Base-by-base conservation (phyloP, 2,329 filamentous ascomycete species). In the Fusarium penzigii region DNA sequence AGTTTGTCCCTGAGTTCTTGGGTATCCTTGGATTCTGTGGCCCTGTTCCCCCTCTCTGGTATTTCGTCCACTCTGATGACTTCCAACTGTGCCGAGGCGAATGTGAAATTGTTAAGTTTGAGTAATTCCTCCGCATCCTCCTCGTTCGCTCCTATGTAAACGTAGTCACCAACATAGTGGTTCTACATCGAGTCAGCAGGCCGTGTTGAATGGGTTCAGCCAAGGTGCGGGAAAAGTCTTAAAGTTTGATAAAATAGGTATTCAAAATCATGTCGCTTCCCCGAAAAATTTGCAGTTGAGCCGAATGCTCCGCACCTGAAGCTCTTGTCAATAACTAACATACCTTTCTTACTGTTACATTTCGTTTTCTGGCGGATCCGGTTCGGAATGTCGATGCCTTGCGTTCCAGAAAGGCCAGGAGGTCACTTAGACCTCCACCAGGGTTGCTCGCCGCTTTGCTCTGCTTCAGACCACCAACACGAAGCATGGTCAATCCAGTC, bases 281-380 rank as follows among this genome's bases (percentile, higher is more conserved):
- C 51, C 10, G 10, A 12, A 44, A 55, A 44, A 52, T 56, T 61
- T 53, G 53, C 51, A 56, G 53, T 47, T 51, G 56, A 53, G 59
- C 54, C 51, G 53, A 50, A 55, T 56, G 45, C 42, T 58, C 54
- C 48, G 55, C 58, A 68, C 67, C 68, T 64, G 63, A 62, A 65
- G 53, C 52, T 58, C 52, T 11, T 52, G 66, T 72, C 65, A 68
- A 68, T 64, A 59, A 59, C 56, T 48, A 71, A 88, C 87, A 84
- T 89, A 92, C 89, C 86, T 90, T 90, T 75, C 84, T 85, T 58
- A 92, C 85, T 68, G 79, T 84, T 63, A 89, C 76, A 61, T 77
- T 75, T 65, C 80, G 77, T 65, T 74, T 66, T 67, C 32, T 36
- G 32, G 32, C 32, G 32, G 65, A 62, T 53, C 66, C 64, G 34